A percentile compares a stretch with the other conserved stretches of the same genome.
Evolutionary conservation across 225 moss, liverwort and hornwort genomes (phyloP).

Genomic region (Physcomitrellopsis africana): DNA sequence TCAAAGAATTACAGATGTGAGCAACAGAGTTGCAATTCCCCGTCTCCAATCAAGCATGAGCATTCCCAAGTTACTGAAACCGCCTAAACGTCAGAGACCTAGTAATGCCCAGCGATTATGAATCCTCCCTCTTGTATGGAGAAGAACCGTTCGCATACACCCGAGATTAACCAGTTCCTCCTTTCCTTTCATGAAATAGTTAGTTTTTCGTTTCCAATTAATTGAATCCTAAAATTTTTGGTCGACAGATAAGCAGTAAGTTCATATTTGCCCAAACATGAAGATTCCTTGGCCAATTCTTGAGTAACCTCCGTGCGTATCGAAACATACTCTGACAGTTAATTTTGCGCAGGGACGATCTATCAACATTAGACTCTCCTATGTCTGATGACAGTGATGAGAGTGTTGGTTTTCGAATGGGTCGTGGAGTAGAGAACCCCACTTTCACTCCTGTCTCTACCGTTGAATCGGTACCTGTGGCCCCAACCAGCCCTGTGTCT

Average conservation of each 20-base stretch:
- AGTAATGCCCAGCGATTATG: slow-evolving; percentile 8
- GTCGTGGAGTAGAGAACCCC: slow-evolving; percentile 48
- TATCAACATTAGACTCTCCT: slow-evolving; percentile 64
- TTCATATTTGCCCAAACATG: not conserved
- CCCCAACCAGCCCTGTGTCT: slow-evolving; percentile 56
- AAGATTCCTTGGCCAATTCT: not conserved
- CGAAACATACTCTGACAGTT: slow-evolving; percentile 6
- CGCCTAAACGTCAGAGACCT: not conserved
- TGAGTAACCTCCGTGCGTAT: not conserved
- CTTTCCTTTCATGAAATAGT: not conserved
- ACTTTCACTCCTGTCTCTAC: slow-evolving; percentile 28
- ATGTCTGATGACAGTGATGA: slow-evolving; percentile 71
- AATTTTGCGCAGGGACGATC: slow-evolving; percentile 52
- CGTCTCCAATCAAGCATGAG: not conserved
- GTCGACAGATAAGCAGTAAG: not conserved
- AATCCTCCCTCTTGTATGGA: not conserved
- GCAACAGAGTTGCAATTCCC: not conserved
- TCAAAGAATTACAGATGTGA: no score
- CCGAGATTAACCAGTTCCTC: slow-evolving; percentile 3
- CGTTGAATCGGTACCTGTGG: slow-evolving; percentile 44
- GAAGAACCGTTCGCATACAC: slow-evolving; percentile 8
- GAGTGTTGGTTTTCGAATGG: slow-evolving; percentile 68
- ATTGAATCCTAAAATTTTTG: not conserved
- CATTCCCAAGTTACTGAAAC: slow-evolving; percentile 1
- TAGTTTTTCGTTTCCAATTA: not conserved